Evolutionary conservation across 2,329 filamentous ascomycete genomes (phyloP), one percentile per base, ranked within the genome.

Genomic region (Coniochaeta prunicola): DNA sequence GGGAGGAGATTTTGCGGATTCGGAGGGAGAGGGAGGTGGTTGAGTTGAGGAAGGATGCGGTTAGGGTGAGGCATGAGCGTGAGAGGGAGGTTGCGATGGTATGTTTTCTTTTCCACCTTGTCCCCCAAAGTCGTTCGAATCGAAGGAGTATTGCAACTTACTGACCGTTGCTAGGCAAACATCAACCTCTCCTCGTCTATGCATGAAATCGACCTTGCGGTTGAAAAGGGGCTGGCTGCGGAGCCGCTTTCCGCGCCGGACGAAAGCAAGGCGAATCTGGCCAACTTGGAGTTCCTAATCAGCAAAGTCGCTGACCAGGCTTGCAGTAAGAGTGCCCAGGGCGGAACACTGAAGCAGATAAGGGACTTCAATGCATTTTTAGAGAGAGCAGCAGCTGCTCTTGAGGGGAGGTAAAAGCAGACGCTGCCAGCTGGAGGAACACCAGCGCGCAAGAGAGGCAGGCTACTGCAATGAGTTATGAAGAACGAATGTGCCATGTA

Each of bases 351-450:
- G 62, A 77, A 75, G 60, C 80, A 84, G 66, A 78, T 88, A 58
- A 79, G 73, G 60, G 79, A 83, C 54, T 88, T 88, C 65, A 88
- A 88, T 63, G 77, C 77, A 33, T 85, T 88, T 62, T 71, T 88
- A 55, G 85, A 88, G 68, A 77, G 85, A 24, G 77, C 83, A 6
- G 84, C 84, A 2, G 69, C 75, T 31, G 81, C 79, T 33, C 71
- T 88, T 48, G 85, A 87, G 68, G 63, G 65, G 21, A 59, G 62
- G 55, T 63, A 26, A 42, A 24, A 4, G 36, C 15, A 31, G 40
- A n/a, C 21, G 24, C 6, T 19, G 40, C 10, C 24, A 12, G 36
- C 4, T 10, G 17, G 36, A n/a, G 36, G 10, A 17, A 38, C 4
- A 17, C 8, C 13, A 17, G 6, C 31, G 12, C 31, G 31, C 31